Percentiles rank a stretch among this genome's conserved stretches.
Conservation (phyloP, 2,329 filamentous ascomycete genomes). For the Ophiosphaerella narmari region DNA sequence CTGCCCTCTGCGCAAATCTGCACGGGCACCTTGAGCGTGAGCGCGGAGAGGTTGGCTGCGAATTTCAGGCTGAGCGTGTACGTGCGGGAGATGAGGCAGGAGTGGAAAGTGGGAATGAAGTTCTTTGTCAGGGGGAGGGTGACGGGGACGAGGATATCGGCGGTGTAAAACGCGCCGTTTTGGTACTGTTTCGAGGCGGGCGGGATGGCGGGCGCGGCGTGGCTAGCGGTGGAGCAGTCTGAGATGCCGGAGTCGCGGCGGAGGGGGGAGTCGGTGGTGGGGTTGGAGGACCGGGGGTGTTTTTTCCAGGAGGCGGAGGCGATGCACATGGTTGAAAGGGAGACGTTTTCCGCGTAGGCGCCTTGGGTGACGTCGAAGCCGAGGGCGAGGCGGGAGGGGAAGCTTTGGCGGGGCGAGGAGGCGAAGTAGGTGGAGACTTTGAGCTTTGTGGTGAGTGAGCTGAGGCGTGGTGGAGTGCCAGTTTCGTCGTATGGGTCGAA, state of each 20-base stretch:
- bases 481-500: conserved; percentile 62
- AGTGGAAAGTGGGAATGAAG: conserved; percentile 72
- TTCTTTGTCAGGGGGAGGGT: conserved; percentile 63
- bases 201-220: conserved; percentile 29
- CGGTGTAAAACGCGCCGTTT: conserved; percentile 61
- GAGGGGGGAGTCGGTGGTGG: conserved; percentile 17
- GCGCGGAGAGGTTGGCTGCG: conserved; percentile 47
- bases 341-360: conserved; percentile 57
- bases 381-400: conserved; percentile 52
- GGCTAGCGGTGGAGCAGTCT: conserved; percentile 34
- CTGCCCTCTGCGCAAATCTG: conserved; percentile 51
- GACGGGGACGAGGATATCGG: conserved; percentile 66
- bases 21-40: conserved; percentile 52
- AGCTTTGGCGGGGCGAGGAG: conserved; percentile 54
- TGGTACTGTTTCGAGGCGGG: conserved; percentile 49
- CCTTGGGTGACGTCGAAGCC: conserved; percentile 56
- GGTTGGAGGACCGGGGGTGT: conserved; percentile 46
- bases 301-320: conserved; percentile 62
- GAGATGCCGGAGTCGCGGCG: conserved; percentile 51
- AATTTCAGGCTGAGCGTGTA: conserved; percentile 66
- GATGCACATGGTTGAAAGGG: conserved; percentile 61
- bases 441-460: conserved; percentile 58
- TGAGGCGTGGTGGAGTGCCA: conserved; percentile 58
- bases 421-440: conserved; percentile 64
- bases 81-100: conserved; percentile 67